phyloP scores from a whole-genome alignment of 257 asterid species.

The Capsicum pubescens region DNA sequence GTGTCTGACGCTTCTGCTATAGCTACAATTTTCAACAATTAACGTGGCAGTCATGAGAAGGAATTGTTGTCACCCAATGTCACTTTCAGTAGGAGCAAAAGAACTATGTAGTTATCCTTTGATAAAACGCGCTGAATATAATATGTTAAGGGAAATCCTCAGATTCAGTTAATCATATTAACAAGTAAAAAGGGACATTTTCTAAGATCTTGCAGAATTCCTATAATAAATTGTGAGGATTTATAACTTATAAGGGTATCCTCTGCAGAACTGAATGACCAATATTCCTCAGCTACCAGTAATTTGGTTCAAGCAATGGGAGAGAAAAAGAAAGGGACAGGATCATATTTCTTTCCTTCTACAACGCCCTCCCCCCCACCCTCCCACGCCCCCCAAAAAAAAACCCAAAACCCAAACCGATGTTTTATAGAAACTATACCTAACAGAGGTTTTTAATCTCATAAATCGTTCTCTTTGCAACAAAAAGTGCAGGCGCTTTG shows the following conservation, averaged over 20 bases:
- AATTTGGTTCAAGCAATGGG: neutral
- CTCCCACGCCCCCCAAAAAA: neutral
- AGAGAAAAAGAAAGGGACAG: neutral
- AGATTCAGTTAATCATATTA: neutral
- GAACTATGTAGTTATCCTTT: neutral
- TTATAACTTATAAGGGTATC: neutral
- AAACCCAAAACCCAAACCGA: neutral
- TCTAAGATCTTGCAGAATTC: slow-evolving; percentile 12
- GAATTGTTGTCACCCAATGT: neutral
- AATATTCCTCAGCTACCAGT: neutral
- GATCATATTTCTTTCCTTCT: neutral
- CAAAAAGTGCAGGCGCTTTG: neutral
- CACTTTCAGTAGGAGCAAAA: neutral
- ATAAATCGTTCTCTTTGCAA: neutral
- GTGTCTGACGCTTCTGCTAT: neutral
- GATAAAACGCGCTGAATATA: neutral
- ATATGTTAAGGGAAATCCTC: neutral
- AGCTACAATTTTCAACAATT: neutral
- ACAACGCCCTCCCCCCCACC: too few relatives aligned
- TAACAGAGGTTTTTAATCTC: neutral
- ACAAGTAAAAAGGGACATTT: slow-evolving; percentile 5
- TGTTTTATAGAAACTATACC: neutral
- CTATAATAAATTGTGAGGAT: neutral
- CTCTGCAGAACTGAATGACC: neutral
- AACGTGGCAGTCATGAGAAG: neutral